A percentile compares a stretch with the other conserved stretches of the same genome.
Evolutionary conservation across 2,329 filamentous ascomycete species (phyloP).

Genomic region (Diaporthe sp.): DNA sequence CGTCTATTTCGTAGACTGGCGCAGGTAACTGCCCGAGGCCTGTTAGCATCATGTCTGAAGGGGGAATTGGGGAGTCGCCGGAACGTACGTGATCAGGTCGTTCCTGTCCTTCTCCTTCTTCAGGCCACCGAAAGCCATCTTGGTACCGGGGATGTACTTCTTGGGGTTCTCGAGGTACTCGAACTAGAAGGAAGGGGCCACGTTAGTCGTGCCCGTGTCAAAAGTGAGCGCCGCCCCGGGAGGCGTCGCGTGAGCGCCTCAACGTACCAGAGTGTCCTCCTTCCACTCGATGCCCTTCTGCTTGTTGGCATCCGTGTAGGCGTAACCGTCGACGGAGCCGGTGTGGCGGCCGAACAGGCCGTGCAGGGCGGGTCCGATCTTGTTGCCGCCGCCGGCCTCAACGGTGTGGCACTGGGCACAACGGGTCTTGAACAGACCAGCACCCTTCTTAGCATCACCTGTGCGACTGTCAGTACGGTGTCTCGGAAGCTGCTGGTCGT

Average conservation of each 20-base stretch:
- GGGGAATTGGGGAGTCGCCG: slow-evolving; percentile 43
- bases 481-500: background rate
- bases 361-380: slow-evolving; percentile 97
- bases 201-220: slow-evolving; percentile 7
- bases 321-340: slow-evolving; percentile 90
- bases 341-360: slow-evolving; percentile 98
- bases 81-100: slow-evolving; percentile 94
- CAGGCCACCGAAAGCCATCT: slow-evolving; percentile 99
- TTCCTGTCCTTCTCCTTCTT: slow-evolving; percentile 99
- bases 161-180: slow-evolving; percentile 99
- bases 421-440: slow-evolving; percentile 98
- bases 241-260: background rate
- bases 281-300: slow-evolving; percentile 92
- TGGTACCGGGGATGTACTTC: slow-evolving; percentile 99
- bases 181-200: slow-evolving; percentile 65
- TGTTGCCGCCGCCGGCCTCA: slow-evolving; percentile 92
- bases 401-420: slow-evolving; percentile 99
- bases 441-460: slow-evolving; percentile 97
- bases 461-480: slow-evolving; percentile 31
- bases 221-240: background rate
- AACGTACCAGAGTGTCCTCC: slow-evolving; percentile 83
- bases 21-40: slow-evolving; percentile 69
- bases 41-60: slow-evolving; percentile 16
- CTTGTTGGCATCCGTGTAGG: slow-evolving; percentile 99
- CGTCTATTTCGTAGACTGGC: slow-evolving; percentile 78